Evolutionary conservation across 805 yeast genomes (phyloP), one percentile per base, ranked within the genome.

Genomic region (Wickerhamomyces mucosus): DNA sequence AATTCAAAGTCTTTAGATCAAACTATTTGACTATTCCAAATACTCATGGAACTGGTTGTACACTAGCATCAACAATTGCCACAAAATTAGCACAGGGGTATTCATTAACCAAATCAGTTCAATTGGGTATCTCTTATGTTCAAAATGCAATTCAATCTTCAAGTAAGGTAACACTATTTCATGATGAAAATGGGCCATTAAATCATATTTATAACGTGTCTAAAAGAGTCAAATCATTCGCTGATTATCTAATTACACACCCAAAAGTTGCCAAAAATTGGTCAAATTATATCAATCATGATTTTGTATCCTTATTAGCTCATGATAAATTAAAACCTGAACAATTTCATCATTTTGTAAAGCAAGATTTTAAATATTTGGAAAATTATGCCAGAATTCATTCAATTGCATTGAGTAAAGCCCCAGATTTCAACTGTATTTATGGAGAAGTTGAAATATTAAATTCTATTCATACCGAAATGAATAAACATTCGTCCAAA

Each of bases 1-100:
- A 45, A 3, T 50, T 57, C 28, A 58, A 66, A 0, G 44, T 72
- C 1, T 75, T 64, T 47, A 63, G 60, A 31, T 75, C 78, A 14
- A 55, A 51, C 2, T 65, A 48, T 33, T 48, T 66, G 4, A 45
- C 57, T 6, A 61, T 85, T 0, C 52, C 55, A 3, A 71, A 78
- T 46, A 74, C 83, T 2, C 96, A 86, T 52, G 96, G 96, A 10
- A 83, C 95, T 4, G 96, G 96, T 1, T 86, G 96, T 55, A 81
- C 95, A 0, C 61, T 86, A 31, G 75, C 94, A 0, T 76, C 94
- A 1, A 67, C 94, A 0, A 78, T 86, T 39, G 77, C 92, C 0
- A 75, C 92, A 3, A 73, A 80, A 42, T 43, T 84, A 17, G 88
- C 94, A 4, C 62, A 62, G 21, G 78, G 77, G 0, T 41, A 48